Evolutionary conservation across 306 rosid genomes (phyloP), one percentile per base, ranked within the genome.

Genomic region (Nissolia schottii): DNA sequence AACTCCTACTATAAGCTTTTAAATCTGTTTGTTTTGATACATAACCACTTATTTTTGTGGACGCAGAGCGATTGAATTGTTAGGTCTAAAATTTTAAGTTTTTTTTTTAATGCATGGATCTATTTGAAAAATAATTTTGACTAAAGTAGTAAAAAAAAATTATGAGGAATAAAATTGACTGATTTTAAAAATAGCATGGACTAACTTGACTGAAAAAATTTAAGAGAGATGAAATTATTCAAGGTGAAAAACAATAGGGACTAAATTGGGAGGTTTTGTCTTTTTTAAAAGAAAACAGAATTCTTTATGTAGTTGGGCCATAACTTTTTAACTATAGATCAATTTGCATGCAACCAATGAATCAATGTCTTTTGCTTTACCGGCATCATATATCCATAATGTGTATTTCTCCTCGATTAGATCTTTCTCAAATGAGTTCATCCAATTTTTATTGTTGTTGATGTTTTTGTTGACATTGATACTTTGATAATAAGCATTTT

Each of bases 401-500:
- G 22, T 34, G 51, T 45, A 31, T 40, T 25, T 59, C 14, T 8
- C n/a, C 25, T 50, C 14, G 3, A 1, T 40, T 40, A 23, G 43
- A 12, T 35, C 4, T 31, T 25, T 82, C 51, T 74, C 53, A 19
- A 70, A 72, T 38, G 12, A 59, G 66, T 27, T 87, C 81, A 75
- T 82, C 73, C n/a, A 65, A 76, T 25, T 78, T 24, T 76, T 74
- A 9, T 18, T 63, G 6, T 31, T 32, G 67, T 23, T 27, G 37
- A 7, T 55, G 32, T 28, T 53, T n/a, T 50, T 61, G 51, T 2
- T 22, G 46, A 16, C 23, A 16, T 51, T 79, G 24, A 41, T 24
- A 48, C 41, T 43, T 19, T 40, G 84, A 86, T 27, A 83, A 86
- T 49, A 77, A 73, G 74, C 74, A 64, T n/a, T n/a, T n/a, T n/a